Conservation (phyloP, 2,329 filamentous ascomycete genomes). For the Claviceps digitariae region DNA sequence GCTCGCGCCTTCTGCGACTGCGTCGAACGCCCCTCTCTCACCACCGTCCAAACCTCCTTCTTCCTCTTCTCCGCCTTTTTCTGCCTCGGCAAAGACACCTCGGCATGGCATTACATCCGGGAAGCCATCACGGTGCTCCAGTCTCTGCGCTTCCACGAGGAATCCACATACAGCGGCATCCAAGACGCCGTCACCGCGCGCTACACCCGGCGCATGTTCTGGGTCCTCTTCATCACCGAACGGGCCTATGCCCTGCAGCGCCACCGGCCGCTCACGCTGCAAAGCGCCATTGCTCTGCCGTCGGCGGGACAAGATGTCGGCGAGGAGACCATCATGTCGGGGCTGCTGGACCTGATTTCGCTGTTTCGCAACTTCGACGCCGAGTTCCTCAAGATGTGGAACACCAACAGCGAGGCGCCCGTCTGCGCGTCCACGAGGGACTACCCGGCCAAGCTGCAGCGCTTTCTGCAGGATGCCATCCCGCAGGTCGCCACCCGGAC, state of each 20-base stretch:
- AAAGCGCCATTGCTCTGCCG: constrained; percentile 13
- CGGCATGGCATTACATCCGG: constrained; percentile 19
- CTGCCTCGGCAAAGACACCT: constrained; percentile 18
- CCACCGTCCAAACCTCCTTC: constrained; percentile 18
- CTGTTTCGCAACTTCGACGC: constrained; percentile 15
- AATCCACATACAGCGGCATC: constrained; percentile 10
- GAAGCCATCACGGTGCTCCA: constrained; percentile 18
- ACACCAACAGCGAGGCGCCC: constrained; percentile 6
- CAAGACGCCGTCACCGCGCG: constrained; percentile 3
- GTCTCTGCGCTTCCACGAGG: constrained; percentile 16
- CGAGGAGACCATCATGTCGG: constrained; percentile 16
- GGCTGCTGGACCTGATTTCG: constrained; percentile 18
- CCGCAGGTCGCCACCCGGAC: constrained; percentile 7
- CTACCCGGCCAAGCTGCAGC: constrained; percentile 6
- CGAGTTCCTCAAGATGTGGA: constrained; percentile 17
- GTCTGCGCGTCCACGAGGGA: not conserved
- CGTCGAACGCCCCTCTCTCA: constrained; percentile 15
- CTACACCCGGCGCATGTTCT: constrained; percentile 15
- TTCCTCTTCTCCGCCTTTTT: constrained; percentile 19
- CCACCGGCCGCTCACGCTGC: constrained; percentile 15
- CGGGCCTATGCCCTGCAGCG: constrained; percentile 18
- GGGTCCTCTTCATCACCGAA: constrained; percentile 20
- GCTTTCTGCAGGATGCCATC: constrained; percentile 6
- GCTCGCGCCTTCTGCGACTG: constrained; percentile 12
- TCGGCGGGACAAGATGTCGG: constrained; percentile 6